phyloP scores from a whole-genome alignment of 495 filamentous ascomycete species.

The Podospora appendiculata region DNA sequence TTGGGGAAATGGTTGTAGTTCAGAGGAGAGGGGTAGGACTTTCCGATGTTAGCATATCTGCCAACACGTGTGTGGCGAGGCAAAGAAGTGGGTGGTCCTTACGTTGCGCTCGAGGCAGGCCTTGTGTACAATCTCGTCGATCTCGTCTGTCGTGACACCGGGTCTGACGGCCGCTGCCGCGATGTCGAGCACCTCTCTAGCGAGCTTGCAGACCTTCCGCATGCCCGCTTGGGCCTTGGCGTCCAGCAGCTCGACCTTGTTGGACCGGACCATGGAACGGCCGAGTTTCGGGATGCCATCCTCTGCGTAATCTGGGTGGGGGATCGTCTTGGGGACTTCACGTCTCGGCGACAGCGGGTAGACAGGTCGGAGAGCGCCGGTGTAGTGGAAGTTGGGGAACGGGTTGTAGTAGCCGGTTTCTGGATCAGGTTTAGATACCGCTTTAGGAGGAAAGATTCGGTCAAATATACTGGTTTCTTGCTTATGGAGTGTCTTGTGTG shows the following conservation, averaged over 20 bases:
- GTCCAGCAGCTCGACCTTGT: conserved; percentile 77
- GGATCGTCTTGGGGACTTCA: conserved; percentile 71
- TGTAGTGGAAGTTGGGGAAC: conserved; percentile 77
- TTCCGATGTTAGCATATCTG: conserved; percentile 11
- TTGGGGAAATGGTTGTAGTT: conserved; percentile 98
- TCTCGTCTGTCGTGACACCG: conserved; percentile 91
- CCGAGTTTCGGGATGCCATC: conserved; percentile 80
- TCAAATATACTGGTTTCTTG: conserved; percentile 67
- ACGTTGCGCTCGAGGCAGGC: conserved; percentile 91
- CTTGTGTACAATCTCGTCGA: conserved; percentile 93
- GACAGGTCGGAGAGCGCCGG: conserved; percentile 72
- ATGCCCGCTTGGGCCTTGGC: conserved; percentile 73
- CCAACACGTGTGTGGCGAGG: background rate
- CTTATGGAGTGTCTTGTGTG: conserved; percentile 87
- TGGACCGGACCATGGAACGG: conserved; percentile 54
- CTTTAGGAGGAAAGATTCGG: conserved; percentile 61
- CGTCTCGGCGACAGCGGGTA: conserved; percentile 79
- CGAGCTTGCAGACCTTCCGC: conserved; percentile 85
- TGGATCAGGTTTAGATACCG: conserved; percentile 84
- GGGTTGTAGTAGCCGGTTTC: conserved; percentile 82
- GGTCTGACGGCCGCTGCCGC: conserved; percentile 73
- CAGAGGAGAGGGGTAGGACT: conserved; percentile 94
- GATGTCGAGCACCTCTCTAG: conserved; percentile 88
- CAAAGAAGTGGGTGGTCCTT: conserved; percentile 15
- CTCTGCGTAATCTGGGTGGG: conserved; percentile 73